A percentile compares a stretch with the other conserved stretches of the same genome.
phyloP scores from a whole-genome alignment of 2,329 filamentous ascomycete species.

The Aspergillus neotritici region DNA sequence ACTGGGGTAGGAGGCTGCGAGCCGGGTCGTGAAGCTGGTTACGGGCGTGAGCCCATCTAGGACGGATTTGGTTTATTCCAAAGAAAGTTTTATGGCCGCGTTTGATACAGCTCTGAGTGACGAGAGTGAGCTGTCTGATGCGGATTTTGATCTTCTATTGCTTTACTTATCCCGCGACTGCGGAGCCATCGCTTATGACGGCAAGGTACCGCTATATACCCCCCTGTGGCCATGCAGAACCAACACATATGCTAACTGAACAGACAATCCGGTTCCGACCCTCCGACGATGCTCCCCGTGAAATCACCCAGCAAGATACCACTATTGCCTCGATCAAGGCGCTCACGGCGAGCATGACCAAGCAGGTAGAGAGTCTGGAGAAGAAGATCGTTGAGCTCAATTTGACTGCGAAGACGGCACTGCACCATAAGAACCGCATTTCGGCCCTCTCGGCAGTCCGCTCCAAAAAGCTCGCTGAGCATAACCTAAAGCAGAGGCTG shows the following conservation, averaged over 20 bases:
- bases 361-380: conserved; percentile 61
- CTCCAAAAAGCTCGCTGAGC: conserved; percentile 75
- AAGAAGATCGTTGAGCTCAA: conserved; percentile 48
- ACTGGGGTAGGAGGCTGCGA: conserved; percentile 45
- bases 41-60: conserved; percentile 42
- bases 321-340: conserved; percentile 75
- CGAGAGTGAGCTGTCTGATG: conserved; percentile 50
- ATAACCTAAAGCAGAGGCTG: conserved; percentile 64
- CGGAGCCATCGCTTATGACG: conserved; percentile 44
- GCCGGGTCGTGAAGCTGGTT: conserved; percentile 47
- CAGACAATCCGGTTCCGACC: conserved; percentile 69
- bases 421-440: conserved; percentile 65
- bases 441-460: conserved; percentile 73
- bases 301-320: conserved; percentile 70
- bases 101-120: conserved; percentile 52
- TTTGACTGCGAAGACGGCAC: conserved; percentile 60
- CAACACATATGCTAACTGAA: conserved; percentile 14
- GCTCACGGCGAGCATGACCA: conserved; percentile 62
- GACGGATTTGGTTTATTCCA: conserved; percentile 64
- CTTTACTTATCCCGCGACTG: conserved; percentile 65
- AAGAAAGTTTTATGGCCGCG: conserved; percentile 56
- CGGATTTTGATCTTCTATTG: conserved; percentile 65
- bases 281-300: conserved; percentile 41
- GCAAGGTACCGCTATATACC: conserved; percentile 31
- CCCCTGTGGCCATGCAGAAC: conserved; percentile 5